Conservation (phyloP, 345 rosid genomes). For the Lumnitzera littorea region DNA sequence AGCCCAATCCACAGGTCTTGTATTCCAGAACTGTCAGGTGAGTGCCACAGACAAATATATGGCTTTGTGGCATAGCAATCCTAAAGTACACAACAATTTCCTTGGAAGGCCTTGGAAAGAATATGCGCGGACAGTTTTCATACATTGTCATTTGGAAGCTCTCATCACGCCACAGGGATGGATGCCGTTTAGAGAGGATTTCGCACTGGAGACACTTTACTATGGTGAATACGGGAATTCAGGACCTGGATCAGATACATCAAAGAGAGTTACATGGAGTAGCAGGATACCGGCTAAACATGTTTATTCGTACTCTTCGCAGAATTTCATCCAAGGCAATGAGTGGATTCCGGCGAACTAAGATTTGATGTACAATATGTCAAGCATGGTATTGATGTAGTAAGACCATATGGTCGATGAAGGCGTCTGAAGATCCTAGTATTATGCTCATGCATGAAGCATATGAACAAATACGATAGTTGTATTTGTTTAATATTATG, state of each 20-base stretch:
- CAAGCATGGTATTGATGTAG: no score
- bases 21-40: constrained; percentile 63
- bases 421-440: no score
- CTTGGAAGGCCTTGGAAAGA: constrained; percentile 98
- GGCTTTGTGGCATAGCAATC: constrained; percentile 49
- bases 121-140: constrained; percentile 68
- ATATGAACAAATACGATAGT: no score
- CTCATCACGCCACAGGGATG: constrained; percentile 65
- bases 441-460: no score
- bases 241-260: constrained; percentile 49
- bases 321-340: constrained; percentile 82
- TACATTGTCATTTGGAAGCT: constrained; percentile 44
- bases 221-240: constrained; percentile 71
- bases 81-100: constrained; percentile 54
- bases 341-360: constrained; percentile 41
- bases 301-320: constrained; percentile 42
- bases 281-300: constrained; percentile 50
- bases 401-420: no score
- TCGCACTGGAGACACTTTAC: constrained; percentile 66
- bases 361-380: no score
- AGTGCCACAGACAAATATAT: constrained; percentile 75
- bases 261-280: constrained; percentile 73
- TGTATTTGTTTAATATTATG: no score
- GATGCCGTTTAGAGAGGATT: constrained; percentile 72
- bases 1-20: constrained; percentile 62